A percentile compares a stretch with the other conserved stretches of the same genome.
These are phyloP conservation scores for Anthoceros angustus DNA, from an alignment of 225 moss, liverwort and hornwort genomes.

Conservation along the genomic window DNA sequence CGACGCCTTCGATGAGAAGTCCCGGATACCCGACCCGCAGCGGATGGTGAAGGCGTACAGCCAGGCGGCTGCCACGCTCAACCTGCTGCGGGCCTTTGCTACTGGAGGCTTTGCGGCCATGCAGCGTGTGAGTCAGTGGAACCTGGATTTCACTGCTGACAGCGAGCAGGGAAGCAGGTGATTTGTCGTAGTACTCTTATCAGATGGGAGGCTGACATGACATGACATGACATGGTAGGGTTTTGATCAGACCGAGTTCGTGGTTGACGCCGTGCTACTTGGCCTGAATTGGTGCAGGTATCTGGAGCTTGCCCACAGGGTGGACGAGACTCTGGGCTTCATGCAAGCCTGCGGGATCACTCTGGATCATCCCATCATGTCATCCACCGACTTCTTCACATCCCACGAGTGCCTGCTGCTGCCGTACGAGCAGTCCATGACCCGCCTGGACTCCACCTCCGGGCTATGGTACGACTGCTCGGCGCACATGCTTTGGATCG, in stretches of 20 bases:
- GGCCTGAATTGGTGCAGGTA: conserved; percentile 15
- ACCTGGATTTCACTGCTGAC: conserved; percentile 55
- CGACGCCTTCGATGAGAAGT: conserved; percentile 29
- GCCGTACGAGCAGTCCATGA: conserved; percentile 46
- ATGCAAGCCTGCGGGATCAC: conserved; percentile 44
- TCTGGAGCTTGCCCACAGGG: conserved; percentile 37
- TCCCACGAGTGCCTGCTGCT: conserved; percentile 48
- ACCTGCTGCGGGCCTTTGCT: conserved; percentile 60
- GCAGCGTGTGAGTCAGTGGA: conserved; percentile 79
- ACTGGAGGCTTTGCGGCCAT: conserved; percentile 78
- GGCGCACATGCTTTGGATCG: conserved; percentile 51
- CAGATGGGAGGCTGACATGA: too few species aligned
- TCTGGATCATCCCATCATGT: conserved; percentile 44
- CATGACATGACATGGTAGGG: too few species aligned
- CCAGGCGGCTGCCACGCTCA: conserved; percentile 68
- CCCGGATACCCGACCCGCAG: conserved; percentile 44
- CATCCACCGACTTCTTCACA: conserved; percentile 44
- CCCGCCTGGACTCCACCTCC: conserved; percentile 44
- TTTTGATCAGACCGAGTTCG: too few species aligned
- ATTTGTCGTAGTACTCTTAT: too few species aligned
- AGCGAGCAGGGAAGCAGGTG: conserved; percentile 50
- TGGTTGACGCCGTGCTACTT: neutral
- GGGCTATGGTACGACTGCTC: conserved; percentile 52
- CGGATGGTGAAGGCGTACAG: conserved; percentile 70
- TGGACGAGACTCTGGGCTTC: conserved; percentile 52